Base-by-base conservation (phyloP, 371 early-diverging fungal species). In the Fennellomyces sp. region DNA sequence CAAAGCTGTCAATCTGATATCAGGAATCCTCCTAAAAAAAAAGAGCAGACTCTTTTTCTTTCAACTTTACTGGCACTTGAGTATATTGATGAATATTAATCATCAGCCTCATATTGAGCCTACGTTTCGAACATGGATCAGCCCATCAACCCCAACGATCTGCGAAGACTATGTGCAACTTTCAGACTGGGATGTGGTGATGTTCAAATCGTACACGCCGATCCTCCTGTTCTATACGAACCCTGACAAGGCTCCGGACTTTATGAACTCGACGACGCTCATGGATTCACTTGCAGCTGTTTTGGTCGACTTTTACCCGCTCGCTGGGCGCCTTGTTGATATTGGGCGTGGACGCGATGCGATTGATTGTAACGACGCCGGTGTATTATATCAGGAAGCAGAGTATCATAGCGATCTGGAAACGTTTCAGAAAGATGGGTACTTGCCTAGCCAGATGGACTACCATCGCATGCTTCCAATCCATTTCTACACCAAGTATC, bases 131-230 rank as follows among this genome's bases (percentile, higher is more conserved):
- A 55, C 58, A 53, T 72, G 68, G 68, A 23, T 72, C 10, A 65
- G 49, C 27, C 75, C 75, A 6, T 31, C 59, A 0, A 53, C 38
- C 27, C 61, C 68, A 2, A 75, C 72, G 15, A 56, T 70, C 4
- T 12, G 35, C 21, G 36, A 62, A 38, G 39, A 58, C 36, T 56
- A 56, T 33, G 60, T 70, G 4, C 48, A 66, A 3, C 38, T 76
- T 26, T 72, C 76, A 1, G 76, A 76, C 29, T 76, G 76, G 76
- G 76, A 76, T 58, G 57, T 66, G n/a, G 76, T 76, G 33, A 76
- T 76, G 76, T 76, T 65, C 50, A 72, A 72, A 38, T 72, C 76
- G 0, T 76, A 76, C 60, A 76, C 66, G 2, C 76, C 76, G 5
- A 25, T 76, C 0, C 47, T 76, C 2, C 30, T 76, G 21, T 76